Percentiles rank a stretch among this genome's conserved stretches.
Evolutionary conservation across 1,284 basidiomycete species (phyloP).

Genomic region (Mycosarcoma maydis): DNA sequence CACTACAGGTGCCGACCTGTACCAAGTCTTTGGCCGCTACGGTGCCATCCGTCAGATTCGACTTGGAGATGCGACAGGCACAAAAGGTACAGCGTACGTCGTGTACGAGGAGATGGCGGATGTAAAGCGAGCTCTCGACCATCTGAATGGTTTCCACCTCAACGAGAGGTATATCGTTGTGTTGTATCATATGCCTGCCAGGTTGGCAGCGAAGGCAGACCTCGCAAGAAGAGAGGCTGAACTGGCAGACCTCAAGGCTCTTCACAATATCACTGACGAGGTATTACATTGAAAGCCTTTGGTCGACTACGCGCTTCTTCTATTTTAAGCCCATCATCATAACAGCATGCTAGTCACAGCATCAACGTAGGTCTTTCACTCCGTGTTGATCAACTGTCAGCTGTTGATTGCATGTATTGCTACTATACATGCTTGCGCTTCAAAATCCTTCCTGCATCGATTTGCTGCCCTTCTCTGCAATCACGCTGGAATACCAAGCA

Average conservation of each 20-base stretch:
- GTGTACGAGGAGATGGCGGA: conserved; percentile 69
- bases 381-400: too few species aligned
- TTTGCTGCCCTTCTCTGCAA: not conserved
- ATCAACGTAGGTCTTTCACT: too few species aligned
- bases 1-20: conserved; percentile 87
- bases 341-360: too few species aligned
- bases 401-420: too few species aligned
- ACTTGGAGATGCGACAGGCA: conserved; percentile 87
- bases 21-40: conserved; percentile 97
- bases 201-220: conserved; percentile 88
- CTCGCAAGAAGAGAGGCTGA: conserved; percentile 91
- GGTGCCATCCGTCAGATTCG: conserved; percentile 95
- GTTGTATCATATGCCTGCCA: conserved; percentile 94
- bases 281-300: conserved; percentile 1
- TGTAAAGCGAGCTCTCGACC: conserved; percentile 89
- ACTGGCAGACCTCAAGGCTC: conserved; percentile 83
- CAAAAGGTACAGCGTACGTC: conserved; percentile 94
- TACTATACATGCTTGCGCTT: too few species aligned
- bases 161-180: conserved; percentile 96
- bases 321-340: too few species aligned
- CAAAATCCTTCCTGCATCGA: too few species aligned
- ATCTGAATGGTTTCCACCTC: conserved; percentile 96
- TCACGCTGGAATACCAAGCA: not conserved
- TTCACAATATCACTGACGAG: conserved; percentile 70
- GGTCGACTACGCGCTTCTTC: too few species aligned